Base-by-base conservation (phyloP, 768 basidiomycete species). In the Psilocybe sp. region DNA sequence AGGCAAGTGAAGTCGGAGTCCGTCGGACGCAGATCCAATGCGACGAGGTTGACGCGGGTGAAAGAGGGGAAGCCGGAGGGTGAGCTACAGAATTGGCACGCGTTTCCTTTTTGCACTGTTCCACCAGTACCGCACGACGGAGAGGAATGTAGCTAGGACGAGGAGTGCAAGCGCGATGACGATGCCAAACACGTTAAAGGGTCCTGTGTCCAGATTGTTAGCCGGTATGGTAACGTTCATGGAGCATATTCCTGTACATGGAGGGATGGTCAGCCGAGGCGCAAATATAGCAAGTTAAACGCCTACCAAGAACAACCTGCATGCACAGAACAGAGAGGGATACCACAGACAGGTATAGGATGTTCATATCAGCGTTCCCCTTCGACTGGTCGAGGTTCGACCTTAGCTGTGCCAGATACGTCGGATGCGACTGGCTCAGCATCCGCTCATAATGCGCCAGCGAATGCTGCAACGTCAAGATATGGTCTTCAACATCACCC, bases 401-500 rank as follows among this genome's bases (percentile, higher is more conserved):
- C 6, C 84, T 79, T 5, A 98, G 78, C 47, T 92, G 85, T 11
- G 85, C 80, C 5, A 95, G 71, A 64, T 95, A 95, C 1, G 84
- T 84, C 0, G 92, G 92, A 58, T 95, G 91, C 14, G 89, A 88
- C 56, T 95, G 86, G 54, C 86, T 85, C 43, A 98, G 75, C 69
- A 93, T 87, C 28, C 87, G 86, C 62, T 98, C 93, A 68, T 90
- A 92, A 66, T 96, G 88, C 10, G 71, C 76, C 49, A 98, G 77
- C 1, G 89, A 81, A 59, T 91, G 87, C 60, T 95, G 91, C 49
- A 98, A 71, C 2, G 90, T 84, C 18, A 94, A 66, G 56, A 97
- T 92, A 64, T 98, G 95, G 67, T 98, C 94, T 94, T 48, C 28
- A 1, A 98, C 80, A 65, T 98, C 94, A 18, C 90, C 91, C 70